These are phyloP conservation scores for Boletus speciosus DNA, from an alignment of 768 basidiomycete genomes.

Conservation along the genomic window DNA sequence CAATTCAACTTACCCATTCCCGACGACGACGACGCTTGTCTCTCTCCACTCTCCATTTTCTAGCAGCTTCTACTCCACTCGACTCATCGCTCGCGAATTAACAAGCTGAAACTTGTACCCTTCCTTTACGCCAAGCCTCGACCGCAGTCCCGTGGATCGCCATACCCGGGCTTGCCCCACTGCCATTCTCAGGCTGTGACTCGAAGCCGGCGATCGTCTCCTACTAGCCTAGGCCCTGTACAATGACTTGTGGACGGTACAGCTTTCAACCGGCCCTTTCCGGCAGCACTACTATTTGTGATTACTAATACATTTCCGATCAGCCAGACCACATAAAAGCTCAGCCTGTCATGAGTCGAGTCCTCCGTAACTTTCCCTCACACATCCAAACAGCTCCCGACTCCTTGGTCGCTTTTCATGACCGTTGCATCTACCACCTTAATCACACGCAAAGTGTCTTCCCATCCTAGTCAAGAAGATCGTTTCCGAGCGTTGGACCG, in stretches of 20 bases:
- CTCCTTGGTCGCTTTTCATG: constrained; percentile 14
- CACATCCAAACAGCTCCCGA: not conserved
- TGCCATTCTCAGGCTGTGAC: constrained; percentile 1
- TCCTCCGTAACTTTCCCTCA: not conserved
- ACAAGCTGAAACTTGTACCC: not conserved
- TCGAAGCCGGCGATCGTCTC: not conserved
- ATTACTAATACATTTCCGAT: no score
- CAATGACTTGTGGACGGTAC: no score
- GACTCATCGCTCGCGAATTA: not conserved
- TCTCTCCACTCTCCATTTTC: not conserved
- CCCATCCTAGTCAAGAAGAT: constrained; percentile 22
- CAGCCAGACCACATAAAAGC: not conserved
- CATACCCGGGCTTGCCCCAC: not conserved
- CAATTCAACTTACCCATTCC: not conserved
- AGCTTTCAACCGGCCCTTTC: no score
- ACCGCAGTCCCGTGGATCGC: not conserved
- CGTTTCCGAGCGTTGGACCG: constrained; percentile 31
- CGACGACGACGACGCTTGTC: not conserved
- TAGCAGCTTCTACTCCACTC: not conserved
- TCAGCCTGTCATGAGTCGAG: not conserved
- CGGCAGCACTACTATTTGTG: no score
- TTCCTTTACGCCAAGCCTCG: not conserved
- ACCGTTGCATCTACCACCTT: constrained; percentile 18
- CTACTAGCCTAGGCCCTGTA: not conserved
- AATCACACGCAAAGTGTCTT: constrained; percentile 27